These are phyloP conservation scores for Candida qinlingensis DNA, from an alignment of 805 yeast species.

Conservation along the genomic window DNA sequence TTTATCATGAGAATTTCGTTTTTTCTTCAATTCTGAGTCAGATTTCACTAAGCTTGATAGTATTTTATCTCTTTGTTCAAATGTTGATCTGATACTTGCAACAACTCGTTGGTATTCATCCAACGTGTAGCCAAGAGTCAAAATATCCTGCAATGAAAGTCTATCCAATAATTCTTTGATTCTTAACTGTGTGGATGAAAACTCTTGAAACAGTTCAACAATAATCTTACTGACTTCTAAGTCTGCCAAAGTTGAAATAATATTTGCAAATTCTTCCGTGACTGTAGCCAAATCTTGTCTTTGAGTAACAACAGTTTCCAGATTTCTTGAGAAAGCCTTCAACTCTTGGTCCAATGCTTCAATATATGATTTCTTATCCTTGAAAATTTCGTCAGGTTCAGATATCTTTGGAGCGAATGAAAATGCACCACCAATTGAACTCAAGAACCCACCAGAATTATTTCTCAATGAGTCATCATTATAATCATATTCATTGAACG, in stretches of 20 bases:
- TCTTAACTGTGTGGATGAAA: constrained; percentile 66
- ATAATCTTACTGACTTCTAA: constrained; percentile 69
- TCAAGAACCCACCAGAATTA: constrained; percentile 52
- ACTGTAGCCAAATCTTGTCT: constrained; percentile 67
- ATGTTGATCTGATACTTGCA: constrained; percentile 66
- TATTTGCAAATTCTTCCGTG: constrained; percentile 58
- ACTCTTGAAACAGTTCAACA: constrained; percentile 58
- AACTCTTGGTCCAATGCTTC: constrained; percentile 72
- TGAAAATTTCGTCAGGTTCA: constrained; percentile 78
- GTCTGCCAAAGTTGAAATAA: constrained; percentile 57
- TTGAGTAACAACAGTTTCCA: constrained; percentile 71
- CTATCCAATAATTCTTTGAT: constrained; percentile 72
- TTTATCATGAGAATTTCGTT: constrained; percentile 41
- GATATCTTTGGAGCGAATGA: constrained; percentile 60
- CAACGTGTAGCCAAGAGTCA: constrained; percentile 79
- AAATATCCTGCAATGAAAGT: constrained; percentile 75
- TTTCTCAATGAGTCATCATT: constrained; percentile 28
- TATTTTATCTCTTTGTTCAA: constrained; percentile 65
- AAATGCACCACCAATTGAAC: constrained; percentile 61
- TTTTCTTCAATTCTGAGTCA: constrained; percentile 44
- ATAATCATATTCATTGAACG: constrained; percentile 21
- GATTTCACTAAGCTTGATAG: constrained; percentile 41
- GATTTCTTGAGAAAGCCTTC: constrained; percentile 58
- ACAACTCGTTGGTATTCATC: constrained; percentile 83
- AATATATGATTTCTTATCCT: constrained; percentile 60